phyloP scores from a whole-genome alignment of 352 stramenopile species.

The Phytophthora pini region DNA sequence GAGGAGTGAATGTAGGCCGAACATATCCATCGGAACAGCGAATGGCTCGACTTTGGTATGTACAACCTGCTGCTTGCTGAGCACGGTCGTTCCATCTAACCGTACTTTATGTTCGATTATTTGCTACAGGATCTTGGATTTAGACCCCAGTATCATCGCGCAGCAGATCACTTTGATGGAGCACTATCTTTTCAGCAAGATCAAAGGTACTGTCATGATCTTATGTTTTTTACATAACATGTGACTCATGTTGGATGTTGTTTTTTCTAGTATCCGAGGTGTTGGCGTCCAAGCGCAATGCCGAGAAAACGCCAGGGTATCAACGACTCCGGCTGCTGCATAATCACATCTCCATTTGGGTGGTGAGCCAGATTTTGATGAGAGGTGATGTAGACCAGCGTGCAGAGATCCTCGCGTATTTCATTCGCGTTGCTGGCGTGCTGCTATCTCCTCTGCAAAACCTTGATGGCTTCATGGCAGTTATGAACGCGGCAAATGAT shows the following conservation, averaged over 20 bases:
- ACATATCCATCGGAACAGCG: conserved; percentile 36
- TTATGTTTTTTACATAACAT: not conserved
- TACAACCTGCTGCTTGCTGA: not conserved
- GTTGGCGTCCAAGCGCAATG: conserved; percentile 75
- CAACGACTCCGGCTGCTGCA: conserved; percentile 84
- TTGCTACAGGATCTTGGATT: conserved; percentile 65
- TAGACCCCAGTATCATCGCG: conserved; percentile 80
- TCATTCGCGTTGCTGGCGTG: conserved; percentile 83
- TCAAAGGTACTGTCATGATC: conserved; percentile 58
- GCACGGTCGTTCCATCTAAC: not conserved
- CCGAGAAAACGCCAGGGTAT: conserved; percentile 82
- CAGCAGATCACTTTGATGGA: conserved; percentile 89
- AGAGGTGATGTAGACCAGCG: conserved; percentile 82
- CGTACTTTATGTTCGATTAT: conserved; percentile 2
- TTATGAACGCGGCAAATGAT: conserved; percentile 91
- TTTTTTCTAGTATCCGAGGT: conserved; percentile 72
- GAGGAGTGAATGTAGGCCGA: conserved; percentile 47
- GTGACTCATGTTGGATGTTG: not conserved
- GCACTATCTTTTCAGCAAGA: conserved; percentile 90
- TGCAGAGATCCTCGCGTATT: conserved; percentile 82
- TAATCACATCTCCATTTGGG: conserved; percentile 89
- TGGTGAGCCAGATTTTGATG: conserved; percentile 82
- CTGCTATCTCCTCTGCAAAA: conserved; percentile 84
- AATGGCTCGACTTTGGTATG: conserved; percentile 64
- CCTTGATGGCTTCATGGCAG: conserved; percentile 89